Base-by-base conservation (phyloP, 2,329 filamentous ascomycete species). In the Fusarium torreyae region DNA sequence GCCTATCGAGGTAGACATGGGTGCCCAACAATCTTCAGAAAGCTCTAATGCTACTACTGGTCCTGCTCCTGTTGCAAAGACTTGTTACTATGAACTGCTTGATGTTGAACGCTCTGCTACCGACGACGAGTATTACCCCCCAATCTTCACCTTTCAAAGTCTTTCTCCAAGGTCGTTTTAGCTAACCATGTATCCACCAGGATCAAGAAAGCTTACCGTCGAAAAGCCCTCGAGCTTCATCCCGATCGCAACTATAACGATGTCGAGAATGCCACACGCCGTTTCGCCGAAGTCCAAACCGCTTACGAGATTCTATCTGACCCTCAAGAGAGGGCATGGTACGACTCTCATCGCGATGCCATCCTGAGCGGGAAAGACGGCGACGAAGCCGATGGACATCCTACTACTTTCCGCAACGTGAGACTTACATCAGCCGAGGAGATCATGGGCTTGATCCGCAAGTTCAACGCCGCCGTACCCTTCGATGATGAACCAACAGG, bases 271-370 rank as follows among this genome's bases (percentile, higher is more conserved):
- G 91, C 95, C 4, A 99, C 96, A 2, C 88, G 85, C 70, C 89
- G 91, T 53, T 99, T 99, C 77, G 94, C 96, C 50, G 94, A 98
- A 77, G 87, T 98, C 28, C 95, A 98, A 79, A 88, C 94, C 36
- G 96, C 96, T 46, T 97, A 99, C 78, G 94, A 98, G 79, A 89
- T 99, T n/a, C 87, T 99, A 2, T 97, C 94, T 3, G 96, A 99
- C 78, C 90, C 94, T 13, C 95, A 99, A 78, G 96, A 99, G 79
- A 89, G 96, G 72, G 92, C 94, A 33, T 99, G 96, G 96, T 99
- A 99, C 82, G 95, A 99, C 81, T 94, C 94, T 4, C 96, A 99
- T 77, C 91, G 94, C 64, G 91, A 94, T 72, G 90, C 92, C 51
- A 97, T 98, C 66, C 82, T 98, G 66, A 87, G 88, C 31, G 91